Evolutionary conservation across 2,329 filamentous ascomycete genomes (phyloP).

Genomic region (Pestalotiopsis sp.): DNA sequence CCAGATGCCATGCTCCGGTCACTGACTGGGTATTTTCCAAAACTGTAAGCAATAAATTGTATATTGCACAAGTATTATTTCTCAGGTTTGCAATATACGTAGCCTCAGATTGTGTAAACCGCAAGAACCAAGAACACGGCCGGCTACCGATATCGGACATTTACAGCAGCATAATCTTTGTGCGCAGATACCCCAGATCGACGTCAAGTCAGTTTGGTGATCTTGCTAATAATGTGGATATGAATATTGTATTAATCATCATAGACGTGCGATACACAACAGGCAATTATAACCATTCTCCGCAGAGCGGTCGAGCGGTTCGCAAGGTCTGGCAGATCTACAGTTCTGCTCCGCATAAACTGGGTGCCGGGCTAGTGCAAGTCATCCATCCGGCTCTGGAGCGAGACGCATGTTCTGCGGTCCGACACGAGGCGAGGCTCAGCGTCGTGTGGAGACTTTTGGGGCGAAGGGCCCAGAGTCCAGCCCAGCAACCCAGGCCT

Average conservation of each 20-base stretch:
- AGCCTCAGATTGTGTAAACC: too few species aligned
- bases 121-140: background rate
- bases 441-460: background rate
- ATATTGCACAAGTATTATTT: too few species aligned
- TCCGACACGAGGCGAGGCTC: background rate
- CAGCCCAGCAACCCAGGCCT: background rate
- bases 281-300: background rate
- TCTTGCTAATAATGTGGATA: background rate
- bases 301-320: background rate
- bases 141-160: background rate
- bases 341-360: conserved; percentile 5
- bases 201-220: background rate
- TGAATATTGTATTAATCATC: background rate
- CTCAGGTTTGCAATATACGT: too few species aligned
- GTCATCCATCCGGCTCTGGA: background rate
- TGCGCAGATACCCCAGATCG: background rate
- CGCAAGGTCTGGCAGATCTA: background rate
- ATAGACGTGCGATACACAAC: background rate
- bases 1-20: too few species aligned
- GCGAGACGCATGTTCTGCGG: background rate
- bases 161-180: background rate
- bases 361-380: background rate
- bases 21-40: too few species aligned
- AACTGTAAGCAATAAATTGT: too few species aligned
- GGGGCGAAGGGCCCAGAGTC: background rate